These are phyloP conservation scores for Heliosperma pusillum DNA, from an alignment of 148 eudicot genomes.

Conservation along the genomic window DNA sequence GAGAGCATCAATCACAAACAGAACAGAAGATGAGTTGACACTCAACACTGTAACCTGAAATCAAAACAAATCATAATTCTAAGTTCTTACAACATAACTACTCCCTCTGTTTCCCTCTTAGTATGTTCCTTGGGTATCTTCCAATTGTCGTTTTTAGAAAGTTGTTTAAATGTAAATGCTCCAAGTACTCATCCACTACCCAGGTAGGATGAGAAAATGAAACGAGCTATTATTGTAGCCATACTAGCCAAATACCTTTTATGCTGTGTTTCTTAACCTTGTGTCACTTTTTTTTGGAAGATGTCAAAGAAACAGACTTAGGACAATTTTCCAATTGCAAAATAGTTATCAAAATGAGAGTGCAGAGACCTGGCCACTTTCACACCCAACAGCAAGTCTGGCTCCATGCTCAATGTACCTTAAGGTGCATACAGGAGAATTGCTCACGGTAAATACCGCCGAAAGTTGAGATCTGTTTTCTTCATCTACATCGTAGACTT, in stretches of 20 bases:
- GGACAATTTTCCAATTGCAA: neutral
- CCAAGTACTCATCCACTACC: neutral
- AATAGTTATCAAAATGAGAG: neutral
- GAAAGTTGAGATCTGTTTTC: conserved; percentile 44
- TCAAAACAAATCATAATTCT: conserved; percentile 17
- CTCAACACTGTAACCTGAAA: conserved; percentile 82
- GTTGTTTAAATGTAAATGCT: too few species aligned
- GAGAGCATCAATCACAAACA: conserved; percentile 55
- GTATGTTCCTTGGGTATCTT: too few species aligned
- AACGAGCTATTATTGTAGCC: neutral
- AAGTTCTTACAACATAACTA: neutral
- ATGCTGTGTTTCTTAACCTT: neutral
- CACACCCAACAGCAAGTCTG: conserved; percentile 72
- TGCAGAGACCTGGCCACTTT: conserved; percentile 65
- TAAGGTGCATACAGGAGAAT: conserved; percentile 64
- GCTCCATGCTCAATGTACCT: conserved; percentile 51
- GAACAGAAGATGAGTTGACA: conserved; percentile 47
- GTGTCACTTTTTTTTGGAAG: neutral
- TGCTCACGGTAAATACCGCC: conserved; percentile 53
- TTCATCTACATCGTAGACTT: conserved; percentile 31
- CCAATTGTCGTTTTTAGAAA: too few species aligned
- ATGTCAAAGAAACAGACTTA: neutral
- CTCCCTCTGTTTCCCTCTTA: neutral
- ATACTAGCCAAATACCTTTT: neutral
- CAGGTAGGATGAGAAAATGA: neutral